Evolutionary conservation across 495 filamentous ascomycete genomes (phyloP).

Genomic region (Tuber magnatum): DNA sequence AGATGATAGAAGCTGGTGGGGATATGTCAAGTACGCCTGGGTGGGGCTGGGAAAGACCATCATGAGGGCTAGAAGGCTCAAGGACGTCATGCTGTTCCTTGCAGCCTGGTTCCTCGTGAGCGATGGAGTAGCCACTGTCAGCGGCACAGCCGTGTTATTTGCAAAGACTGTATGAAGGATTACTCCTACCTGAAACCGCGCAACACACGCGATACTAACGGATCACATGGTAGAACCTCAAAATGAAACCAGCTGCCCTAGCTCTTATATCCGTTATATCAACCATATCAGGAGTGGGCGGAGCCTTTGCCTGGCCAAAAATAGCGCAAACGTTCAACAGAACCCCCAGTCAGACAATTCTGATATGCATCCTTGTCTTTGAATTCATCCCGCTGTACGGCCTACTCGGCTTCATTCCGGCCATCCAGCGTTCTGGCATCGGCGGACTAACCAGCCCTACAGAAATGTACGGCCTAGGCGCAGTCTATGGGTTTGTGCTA

Average conservation of each 20-base stretch:
- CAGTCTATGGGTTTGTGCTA: conserved; percentile 86
- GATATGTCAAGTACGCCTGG: conserved; percentile 77
- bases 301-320: conserved; percentile 82
- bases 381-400: conserved; percentile 90
- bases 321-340: conserved; percentile 50
- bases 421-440: conserved; percentile 64
- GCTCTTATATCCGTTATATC: conserved; percentile 89
- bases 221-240: conserved; percentile 49
- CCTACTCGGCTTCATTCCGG: conserved; percentile 78
- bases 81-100: conserved; percentile 82
- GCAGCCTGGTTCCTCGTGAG: conserved; percentile 89
- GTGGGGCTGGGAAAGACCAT: conserved; percentile 72
- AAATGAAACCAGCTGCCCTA: conserved; percentile 81
- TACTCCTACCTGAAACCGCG: conserved; percentile 8
- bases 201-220: conserved; percentile 16
- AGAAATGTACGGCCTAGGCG: conserved; percentile 94
- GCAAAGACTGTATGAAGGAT: conserved; percentile 63
- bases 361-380: conserved; percentile 81
- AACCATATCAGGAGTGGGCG: conserved; percentile 71
- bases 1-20: conserved; percentile 37
- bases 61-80: conserved; percentile 66
- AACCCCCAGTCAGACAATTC: conserved; percentile 62
- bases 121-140: conserved; percentile 89
- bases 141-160: conserved; percentile 89
- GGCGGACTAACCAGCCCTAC: conserved; percentile 83